Evolutionary conservation across 306 rosid genomes (phyloP), one percentile per base, ranked within the genome.

Genomic region (Urtica urens): DNA sequence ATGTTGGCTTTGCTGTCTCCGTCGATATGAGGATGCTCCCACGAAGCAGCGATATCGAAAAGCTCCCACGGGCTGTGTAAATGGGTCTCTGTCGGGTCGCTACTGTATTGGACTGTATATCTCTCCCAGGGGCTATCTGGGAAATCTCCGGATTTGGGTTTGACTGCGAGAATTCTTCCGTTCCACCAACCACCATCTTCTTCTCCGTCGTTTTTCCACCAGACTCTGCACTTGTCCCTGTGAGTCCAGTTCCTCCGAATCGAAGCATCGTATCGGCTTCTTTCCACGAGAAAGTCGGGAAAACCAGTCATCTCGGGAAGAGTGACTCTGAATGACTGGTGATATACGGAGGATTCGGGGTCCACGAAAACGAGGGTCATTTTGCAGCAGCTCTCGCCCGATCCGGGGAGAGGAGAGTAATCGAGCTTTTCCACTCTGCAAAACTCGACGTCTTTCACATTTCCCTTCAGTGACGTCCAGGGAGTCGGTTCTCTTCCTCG

Each of bases 11-110:
- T 76, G 59, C 34, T 69, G 40, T 68, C 65, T 34, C 65, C 69
- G 34, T 77, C 81, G 47, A 85, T 75, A 46, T 53, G 79, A 50
- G 93, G 94, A 55, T 69, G 88, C 75, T 82, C 78, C 94, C 94
- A 82, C 45, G 50, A 72, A 55, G 78, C 74, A 49, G 63, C 68
- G 6, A 72, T 64, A 49, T 85, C 96, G 66, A 75, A 82, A 39
- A 92, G 96, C 81, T 92, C 99, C 99, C 99, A 92, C 38, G 99
- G 99, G 74, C 99, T 92, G 54, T 92, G 99, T 28, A 66, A 59
- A 63, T 79, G 94, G 27, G 67, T 68, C 27, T 75, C 96, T 20
- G 77, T 33, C 29, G 73, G 80, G 40, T 81, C 99, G 24, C 62
- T 72, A 70, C 69, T 85, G 79, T 92, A 92, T 62, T 61, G 77